Evolutionary conservation across 306 rosid genomes (phyloP).

Genomic region (Fagus sylvatica): DNA sequence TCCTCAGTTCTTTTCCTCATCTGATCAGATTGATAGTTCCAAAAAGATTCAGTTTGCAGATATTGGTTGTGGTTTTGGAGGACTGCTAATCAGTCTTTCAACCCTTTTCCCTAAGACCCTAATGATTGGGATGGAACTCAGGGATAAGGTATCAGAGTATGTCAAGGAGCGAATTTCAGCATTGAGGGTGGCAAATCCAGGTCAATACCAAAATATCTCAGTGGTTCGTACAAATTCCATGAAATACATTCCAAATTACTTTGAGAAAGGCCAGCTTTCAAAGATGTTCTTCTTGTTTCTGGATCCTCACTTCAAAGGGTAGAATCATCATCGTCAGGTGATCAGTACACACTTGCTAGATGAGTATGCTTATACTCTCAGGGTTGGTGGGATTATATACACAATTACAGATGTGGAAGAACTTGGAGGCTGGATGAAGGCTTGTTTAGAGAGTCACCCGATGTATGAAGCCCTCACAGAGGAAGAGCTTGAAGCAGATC

Average conservation of each 20-base stretch:
- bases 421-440: constrained; percentile 93
- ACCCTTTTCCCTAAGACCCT: constrained; percentile 78
- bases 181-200: constrained; percentile 62
- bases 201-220: constrained; percentile 84
- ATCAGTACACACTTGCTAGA: constrained; percentile 84
- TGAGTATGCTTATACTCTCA: constrained; percentile 79
- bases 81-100: constrained; percentile 83
- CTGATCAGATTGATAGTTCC: constrained; percentile 42
- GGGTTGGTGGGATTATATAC: constrained; percentile 84
- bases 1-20: constrained; percentile 55
- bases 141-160: constrained; percentile 89
- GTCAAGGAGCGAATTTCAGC: constrained; percentile 89
- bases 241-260: constrained; percentile 94
- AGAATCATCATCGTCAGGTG: constrained; percentile 92
- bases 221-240: constrained; percentile 93
- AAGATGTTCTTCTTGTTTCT: constrained; percentile 98
- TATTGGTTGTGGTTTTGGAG: constrained; percentile 97
- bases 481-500: constrained; percentile 82
- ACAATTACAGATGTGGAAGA: constrained; percentile 95
- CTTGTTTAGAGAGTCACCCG: constrained; percentile 87
- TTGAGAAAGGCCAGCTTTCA: constrained; percentile 77
- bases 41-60: constrained; percentile 84
- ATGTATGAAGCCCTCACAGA: constrained; percentile 71
- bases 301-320: constrained; percentile 98
- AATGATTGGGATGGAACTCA: constrained; percentile 97